Evolutionary conservation across 2,329 filamentous ascomycete genomes (phyloP).

Genomic region (Colletotrichum sp.): DNA sequence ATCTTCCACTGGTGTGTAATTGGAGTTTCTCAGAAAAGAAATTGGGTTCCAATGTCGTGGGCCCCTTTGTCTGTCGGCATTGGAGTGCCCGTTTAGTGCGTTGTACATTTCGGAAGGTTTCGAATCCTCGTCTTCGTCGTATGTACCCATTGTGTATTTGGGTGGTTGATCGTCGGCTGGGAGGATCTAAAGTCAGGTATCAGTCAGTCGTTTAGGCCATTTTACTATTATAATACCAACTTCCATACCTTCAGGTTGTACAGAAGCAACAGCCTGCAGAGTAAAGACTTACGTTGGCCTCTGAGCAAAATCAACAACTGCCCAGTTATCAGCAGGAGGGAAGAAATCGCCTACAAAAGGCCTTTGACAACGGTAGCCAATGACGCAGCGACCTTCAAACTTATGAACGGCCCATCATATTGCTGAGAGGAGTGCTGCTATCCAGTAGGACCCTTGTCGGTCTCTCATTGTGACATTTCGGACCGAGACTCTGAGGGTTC

Average conservation of each 20-base stretch:
- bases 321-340: neutral
- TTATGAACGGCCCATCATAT: neutral
- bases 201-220: neutral
- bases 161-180: accelerated
- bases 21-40: neutral
- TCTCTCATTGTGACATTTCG: neutral
- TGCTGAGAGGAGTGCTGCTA: neutral
- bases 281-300: neutral
- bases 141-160: neutral
- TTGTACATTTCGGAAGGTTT: neutral
- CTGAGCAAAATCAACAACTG: neutral
- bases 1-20: neutral
- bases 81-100: neutral
- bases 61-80: neutral
- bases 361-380: neutral
- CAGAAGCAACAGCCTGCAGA: neutral
- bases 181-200: neutral
- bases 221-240: accelerated
- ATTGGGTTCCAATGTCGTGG: neutral
- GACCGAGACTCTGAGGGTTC: neutral
- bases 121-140: neutral
- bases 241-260: neutral
- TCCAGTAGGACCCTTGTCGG: neutral
- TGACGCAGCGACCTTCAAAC: neutral
- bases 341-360: neutral